Evolutionary conservation across 2,329 filamentous ascomycete species (phyloP), one percentile per base, ranked within the genome.

Genomic region (Clarireedia homoeocarpa): DNA sequence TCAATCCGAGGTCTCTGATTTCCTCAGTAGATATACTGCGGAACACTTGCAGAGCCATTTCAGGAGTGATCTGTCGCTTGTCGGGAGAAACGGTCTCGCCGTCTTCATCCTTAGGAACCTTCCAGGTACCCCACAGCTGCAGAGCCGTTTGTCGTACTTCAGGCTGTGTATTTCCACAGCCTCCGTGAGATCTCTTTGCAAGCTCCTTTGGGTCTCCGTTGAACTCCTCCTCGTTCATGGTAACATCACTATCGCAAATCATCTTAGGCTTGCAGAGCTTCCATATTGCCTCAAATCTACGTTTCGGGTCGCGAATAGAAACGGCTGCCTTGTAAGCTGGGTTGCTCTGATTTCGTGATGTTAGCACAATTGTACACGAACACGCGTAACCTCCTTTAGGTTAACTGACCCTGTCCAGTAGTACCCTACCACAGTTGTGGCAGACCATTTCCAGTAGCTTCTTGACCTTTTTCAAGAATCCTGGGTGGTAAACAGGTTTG

Each of bases 401-500:
- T 78, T 79, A 78, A 95, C 92, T 90, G 86, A 97, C 92, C 86
- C 90, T 89, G 82, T 97, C 91, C 75, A 91, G 87, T 79, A 96
- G 83, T 71, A 97, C 89, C 79, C 94, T 95, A 76, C 91, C 92
- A 80, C 95, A 99, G 74, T 95, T 96, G 77, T 96, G 91, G 81
- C 95, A 99, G 73, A 99, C 91, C 66, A 91, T 94, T 81, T 99
- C 95, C 73, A 99, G 79, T 67, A 99, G 84, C 80, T 97, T 99
- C 81, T 99, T 99, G 75, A 96, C 91, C 78, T 97, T 97, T 73
- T 89, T 95, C 76, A 99, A 88, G 75, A 96, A 99, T 68, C 94
- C 94, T 77, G 79, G 76, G 67, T 99, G 94, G 73, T 88, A 99
- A 66, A 99, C 94, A 55, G 95, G 94, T 70, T 90, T 91, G 44